Conservation (phyloP, 2,329 filamentous ascomycete species). For the Zopfia rhizophila region DNA sequence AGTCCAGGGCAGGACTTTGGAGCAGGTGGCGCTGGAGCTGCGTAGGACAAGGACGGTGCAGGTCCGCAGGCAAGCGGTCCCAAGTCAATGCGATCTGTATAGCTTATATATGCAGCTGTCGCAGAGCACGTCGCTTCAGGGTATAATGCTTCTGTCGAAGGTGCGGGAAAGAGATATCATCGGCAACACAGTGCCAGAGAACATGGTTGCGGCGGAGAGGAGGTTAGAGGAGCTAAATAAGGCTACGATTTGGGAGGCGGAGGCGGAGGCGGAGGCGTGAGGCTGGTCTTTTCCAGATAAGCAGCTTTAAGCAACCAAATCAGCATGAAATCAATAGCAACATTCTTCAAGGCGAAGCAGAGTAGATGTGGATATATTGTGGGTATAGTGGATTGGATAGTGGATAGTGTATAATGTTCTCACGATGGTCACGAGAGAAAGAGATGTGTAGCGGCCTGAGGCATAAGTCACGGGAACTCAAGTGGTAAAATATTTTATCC, state of each 20-base stretch:
- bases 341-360: no score
- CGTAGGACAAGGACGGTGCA: constrained; percentile 6
- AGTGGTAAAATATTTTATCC: no score
- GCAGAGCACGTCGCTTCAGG: constrained; percentile 2
- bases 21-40: constrained; percentile 9
- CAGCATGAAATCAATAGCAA: no score
- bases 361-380: no score
- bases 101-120: constrained; percentile 9
- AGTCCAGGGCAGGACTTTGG: constrained; percentile 8
- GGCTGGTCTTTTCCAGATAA: neutral
- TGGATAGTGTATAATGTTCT: no score
- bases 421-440: no score
- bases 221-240: constrained; percentile 8
- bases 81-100: constrained; percentile 8
- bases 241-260: constrained; percentile 5
- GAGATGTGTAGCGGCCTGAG: no score
- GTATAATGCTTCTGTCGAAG: constrained; percentile 10
- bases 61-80: constrained; percentile 6
- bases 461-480: no score
- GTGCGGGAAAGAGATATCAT: constrained; percentile 4
- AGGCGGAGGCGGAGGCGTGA: constrained; percentile 1
- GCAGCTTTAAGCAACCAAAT: no score
- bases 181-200: constrained; percentile 6
- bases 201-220: constrained; percentile 11
- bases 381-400: no score